Evolutionary conservation across 352 stramenopile species (phyloP), one percentile per base, ranked within the genome.

Genomic region (Globisporangium takayamanum): DNA sequence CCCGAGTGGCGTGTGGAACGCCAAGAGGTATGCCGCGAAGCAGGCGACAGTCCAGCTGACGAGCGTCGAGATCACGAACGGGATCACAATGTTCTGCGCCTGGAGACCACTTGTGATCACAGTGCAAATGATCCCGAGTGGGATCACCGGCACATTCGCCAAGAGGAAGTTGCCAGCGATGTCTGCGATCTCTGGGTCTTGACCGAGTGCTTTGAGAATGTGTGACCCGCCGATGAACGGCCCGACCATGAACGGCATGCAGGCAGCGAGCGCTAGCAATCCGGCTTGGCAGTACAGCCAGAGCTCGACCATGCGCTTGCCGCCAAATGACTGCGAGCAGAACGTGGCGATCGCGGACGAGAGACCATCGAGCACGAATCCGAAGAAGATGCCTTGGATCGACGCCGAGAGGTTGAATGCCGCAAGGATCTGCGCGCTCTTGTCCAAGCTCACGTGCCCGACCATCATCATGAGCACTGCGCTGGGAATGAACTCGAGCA

Each of bases 251-350:
- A 60, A 25, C 2, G 68, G 63, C 4, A 70, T 14, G 16, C 41
- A 59, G 33, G 62, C 55, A 18, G 50, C 37, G 36, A 57, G 62
- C 5, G 63, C 26, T 12, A 81, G 1, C 3, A 78, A 18, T 0
- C 64, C 73, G 0, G 76, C 69, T 51, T 86, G 76, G 0, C 55
- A 65, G 33, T 70, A 76, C 6, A 84, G 26, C 45, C 76, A 79
- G n/a, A 84, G 37, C 57, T 86, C 70, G 5, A 53, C 36, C 11
- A 59, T 54, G 33, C 70, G 66, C 14, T 73, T 68, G 7, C 51
- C 71, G 3, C 74, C 73, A 26, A 64, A 72, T 2, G 67, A 62
- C 44, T 86, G 73, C 12, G 70, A 70, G 36, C 67, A 76, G 18
- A 78, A 44, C 20, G 71, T 82, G 50, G 75, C 67, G 26, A 81